Evolutionary conservation across 2,329 filamentous ascomycete species (phyloP).

Genomic region (Phialemonium atrogriseum): DNA sequence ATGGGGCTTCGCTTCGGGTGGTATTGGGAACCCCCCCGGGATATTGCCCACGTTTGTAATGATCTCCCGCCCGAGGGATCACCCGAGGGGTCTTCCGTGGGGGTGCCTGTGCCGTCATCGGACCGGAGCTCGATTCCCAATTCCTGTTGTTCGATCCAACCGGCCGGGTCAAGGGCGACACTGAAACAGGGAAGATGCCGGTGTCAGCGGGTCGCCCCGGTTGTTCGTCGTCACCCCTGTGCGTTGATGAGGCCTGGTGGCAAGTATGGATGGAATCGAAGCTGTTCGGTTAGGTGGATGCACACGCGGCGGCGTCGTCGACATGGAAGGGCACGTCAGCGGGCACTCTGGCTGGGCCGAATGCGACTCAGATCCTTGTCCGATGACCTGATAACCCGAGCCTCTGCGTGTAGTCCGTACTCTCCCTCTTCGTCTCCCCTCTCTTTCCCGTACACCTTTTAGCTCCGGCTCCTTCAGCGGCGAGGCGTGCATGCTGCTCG

Average conservation of each 20-base stretch:
- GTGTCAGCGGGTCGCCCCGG: neutral
- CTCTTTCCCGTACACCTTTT: neutral
- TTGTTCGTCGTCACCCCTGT: neutral
- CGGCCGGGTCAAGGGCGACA: constrained; percentile 13
- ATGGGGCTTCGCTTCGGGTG: neutral
- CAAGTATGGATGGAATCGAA: constrained; percentile 27
- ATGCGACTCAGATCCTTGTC: neutral
- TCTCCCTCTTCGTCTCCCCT: constrained; percentile 1
- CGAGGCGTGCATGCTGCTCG: constrained; percentile 1
- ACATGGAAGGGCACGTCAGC: constrained; percentile 25
- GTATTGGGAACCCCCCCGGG: too few relatives aligned
- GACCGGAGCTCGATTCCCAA: constrained; percentile 7
- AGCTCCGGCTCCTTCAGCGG: constrained; percentile 1
- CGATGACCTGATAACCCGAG: neutral
- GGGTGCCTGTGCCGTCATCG: constrained; percentile 12
- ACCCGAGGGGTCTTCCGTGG: constrained; percentile 9
- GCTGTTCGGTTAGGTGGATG: constrained; percentile 26
- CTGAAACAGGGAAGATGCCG: too few relatives aligned
- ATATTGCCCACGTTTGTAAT: too few relatives aligned
- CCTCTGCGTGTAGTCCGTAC: constrained; percentile 1
- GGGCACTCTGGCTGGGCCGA: constrained; percentile 11
- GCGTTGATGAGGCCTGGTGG: constrained; percentile 15
- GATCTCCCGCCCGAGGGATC: too few relatives aligned
- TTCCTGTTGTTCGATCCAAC: constrained; percentile 11
- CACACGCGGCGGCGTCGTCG: constrained; percentile 25